Conservation (phyloP, 2,329 filamentous ascomycete genomes). For the Xylariaceae sp. region DNA sequence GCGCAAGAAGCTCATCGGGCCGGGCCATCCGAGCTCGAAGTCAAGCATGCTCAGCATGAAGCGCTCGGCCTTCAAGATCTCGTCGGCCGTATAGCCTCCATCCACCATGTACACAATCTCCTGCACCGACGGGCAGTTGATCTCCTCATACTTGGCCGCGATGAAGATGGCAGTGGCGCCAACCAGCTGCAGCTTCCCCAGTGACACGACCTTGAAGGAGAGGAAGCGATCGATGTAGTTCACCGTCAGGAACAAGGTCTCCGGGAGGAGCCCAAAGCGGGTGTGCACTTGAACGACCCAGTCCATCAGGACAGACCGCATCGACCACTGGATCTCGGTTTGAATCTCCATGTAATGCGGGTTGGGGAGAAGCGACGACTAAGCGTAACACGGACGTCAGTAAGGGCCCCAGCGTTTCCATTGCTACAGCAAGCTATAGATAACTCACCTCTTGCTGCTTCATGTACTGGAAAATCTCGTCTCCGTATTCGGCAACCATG, state of each 20-base stretch:
- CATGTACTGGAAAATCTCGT: slow-evolving; percentile 95
- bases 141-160: slow-evolving; percentile 97
- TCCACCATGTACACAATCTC: slow-evolving; percentile 99
- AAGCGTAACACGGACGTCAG: slow-evolving; percentile 13
- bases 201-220: slow-evolving; percentile 87
- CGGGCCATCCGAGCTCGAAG: slow-evolving; percentile 96
- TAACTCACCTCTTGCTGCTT: slow-evolving; percentile 70
- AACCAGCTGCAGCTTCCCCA: slow-evolving; percentile 91
- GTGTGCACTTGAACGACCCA: slow-evolving; percentile 96
- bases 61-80: slow-evolving; percentile 93
- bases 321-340: slow-evolving; percentile 97
- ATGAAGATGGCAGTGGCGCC: slow-evolving; percentile 94
- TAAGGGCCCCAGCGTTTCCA: slow-evolving; percentile 1
- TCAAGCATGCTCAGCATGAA: slow-evolving; percentile 97
- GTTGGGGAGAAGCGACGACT: slow-evolving; percentile 79
- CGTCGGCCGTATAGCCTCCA: slow-evolving; percentile 77
- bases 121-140: slow-evolving; percentile 89
- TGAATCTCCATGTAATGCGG: slow-evolving; percentile 96
- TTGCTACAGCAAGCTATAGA: background rate
- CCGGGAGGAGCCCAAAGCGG: slow-evolving; percentile 83
- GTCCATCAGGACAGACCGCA: slow-evolving; percentile 95
- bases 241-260: slow-evolving; percentile 89
- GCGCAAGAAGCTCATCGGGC: slow-evolving; percentile 95
- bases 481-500: slow-evolving; percentile 95
- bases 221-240: slow-evolving; percentile 98